Evolutionary conservation across 1,139 yeast genomes (phyloP).

Genomic region (Candida anutae): DNA sequence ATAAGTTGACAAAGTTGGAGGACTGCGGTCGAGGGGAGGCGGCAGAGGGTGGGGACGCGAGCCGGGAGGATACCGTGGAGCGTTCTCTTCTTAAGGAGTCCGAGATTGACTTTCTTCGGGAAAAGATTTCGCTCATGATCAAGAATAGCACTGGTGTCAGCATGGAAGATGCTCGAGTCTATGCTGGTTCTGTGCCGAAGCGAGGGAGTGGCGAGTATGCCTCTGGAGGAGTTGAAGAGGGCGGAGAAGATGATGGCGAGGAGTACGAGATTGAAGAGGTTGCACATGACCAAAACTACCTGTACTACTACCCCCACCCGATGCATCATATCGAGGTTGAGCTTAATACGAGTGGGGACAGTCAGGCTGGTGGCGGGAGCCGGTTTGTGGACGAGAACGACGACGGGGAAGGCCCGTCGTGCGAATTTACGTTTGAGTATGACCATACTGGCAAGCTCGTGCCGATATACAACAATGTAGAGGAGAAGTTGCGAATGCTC

Average conservation of each 20-base stretch:
- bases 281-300: slow-evolving; percentile 12
- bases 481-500: slow-evolving; percentile 30
- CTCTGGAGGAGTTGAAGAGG: slow-evolving; percentile 13
- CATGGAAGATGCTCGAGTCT: no score
- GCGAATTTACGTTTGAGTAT: slow-evolving; percentile 39
- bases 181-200: no score
- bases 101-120: slow-evolving; percentile 26
- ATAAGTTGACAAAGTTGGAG: slow-evolving; percentile 8
- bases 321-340: slow-evolving; percentile 38
- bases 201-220: slow-evolving; percentile 25
- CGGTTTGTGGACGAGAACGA: slow-evolving; percentile 5
- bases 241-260: slow-evolving; percentile 6
- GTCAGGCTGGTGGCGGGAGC: not conserved
- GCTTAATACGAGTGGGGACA: slow-evolving; percentile 14
- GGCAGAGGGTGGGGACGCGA: slow-evolving; percentile 2
- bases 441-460: slow-evolving; percentile 36
- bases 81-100: slow-evolving; percentile 19
- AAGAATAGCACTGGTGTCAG: no score
- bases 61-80: slow-evolving; percentile 1
- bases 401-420: slow-evolving; percentile 17
- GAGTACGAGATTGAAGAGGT: slow-evolving; percentile 27
- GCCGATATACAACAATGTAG: slow-evolving; percentile 35
- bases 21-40: slow-evolving; percentile 3
- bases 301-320: slow-evolving; percentile 18
- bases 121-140: slow-evolving; percentile 21